Percentiles rank a stretch among this genome's conserved stretches.
These are phyloP conservation scores for Petunia hybrid DNA, from an alignment of 305 asterid genomes.

Conservation along the genomic window DNA sequence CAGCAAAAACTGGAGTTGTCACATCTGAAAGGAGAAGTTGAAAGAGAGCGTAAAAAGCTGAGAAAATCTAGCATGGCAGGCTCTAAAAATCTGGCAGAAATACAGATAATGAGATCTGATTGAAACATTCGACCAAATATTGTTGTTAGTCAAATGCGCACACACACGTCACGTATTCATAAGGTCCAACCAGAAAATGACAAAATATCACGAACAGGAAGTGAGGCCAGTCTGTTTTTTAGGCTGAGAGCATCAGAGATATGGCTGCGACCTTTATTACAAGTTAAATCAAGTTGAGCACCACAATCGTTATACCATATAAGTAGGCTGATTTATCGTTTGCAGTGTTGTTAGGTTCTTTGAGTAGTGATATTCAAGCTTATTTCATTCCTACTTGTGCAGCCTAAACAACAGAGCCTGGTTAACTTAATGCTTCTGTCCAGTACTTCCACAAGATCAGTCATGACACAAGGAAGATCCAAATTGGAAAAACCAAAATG, in stretches of 20 bases:
- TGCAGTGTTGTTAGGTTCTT: slow-evolving; percentile 1
- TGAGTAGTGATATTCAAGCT: not conserved
- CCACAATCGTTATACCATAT: not conserved
- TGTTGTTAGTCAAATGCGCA: not conserved
- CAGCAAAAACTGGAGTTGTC: no score
- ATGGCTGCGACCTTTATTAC: not conserved
- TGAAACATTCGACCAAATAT: not conserved
- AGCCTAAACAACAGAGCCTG: slow-evolving; percentile 3
- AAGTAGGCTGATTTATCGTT: not conserved
- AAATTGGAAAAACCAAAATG: not conserved
- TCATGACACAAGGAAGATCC: not conserved
- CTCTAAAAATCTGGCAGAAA: not conserved
- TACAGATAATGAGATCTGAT: not conserved
- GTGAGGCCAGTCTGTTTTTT: not conserved
- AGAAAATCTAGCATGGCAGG: no score
- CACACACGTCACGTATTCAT: not conserved
- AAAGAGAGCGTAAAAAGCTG: no score
- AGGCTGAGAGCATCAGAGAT: slow-evolving; percentile 16
- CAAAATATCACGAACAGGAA: not conserved
- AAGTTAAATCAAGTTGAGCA: slow-evolving; percentile 8
- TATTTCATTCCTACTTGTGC: not conserved
- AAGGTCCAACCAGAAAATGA: slow-evolving; percentile 23
- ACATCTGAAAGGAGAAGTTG: no score
- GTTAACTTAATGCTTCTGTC: not conserved
- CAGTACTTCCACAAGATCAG: slow-evolving; percentile 13